Evolutionary conservation across 225 moss, liverwort and hornwort species (phyloP), one percentile per base, ranked within the genome.

Genomic region (Physcomitrium patens): DNA sequence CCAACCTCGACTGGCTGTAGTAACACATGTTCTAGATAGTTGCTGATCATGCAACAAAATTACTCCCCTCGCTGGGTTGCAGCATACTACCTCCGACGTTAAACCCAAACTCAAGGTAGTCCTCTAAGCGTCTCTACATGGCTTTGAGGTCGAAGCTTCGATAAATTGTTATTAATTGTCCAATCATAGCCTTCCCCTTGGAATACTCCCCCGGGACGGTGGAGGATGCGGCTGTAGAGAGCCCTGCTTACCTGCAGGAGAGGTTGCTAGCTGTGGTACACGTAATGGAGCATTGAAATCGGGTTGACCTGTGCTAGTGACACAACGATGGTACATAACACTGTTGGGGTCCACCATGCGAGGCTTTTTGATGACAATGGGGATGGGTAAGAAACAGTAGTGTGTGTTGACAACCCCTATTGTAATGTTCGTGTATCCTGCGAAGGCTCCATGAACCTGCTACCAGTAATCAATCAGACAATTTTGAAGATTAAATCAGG

Each of bases 401-500:
- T 97, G 97, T 55, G 94, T 97, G 9, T 97, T 97, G 4, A 97
- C 70, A 17, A 97, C 85, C 44, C 97, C 94, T 37, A 97, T 83
- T 16, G 94, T 94, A 37, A 94, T 81, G 59, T 97, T 92, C 7
- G 97, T 94, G 47, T 97, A 94, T 12, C 97, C 94, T 28, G 90
- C 94, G 85, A 97, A 97, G 28, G 97, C 97, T 86, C 87, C 97
- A 68, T 97, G 97, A 47, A 97, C 97, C 92, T 96, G 76, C 15
- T 0, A 70, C 77, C 27, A 59, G 7, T 45, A 59, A 67, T 16
- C 44, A 20, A 27, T n/a, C 3, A 60, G 11, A 16, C 7, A 13
- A 1, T 53, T 6, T 41, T 37, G 8, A 47, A n/a, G 7, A 28
- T 28, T 60, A 24, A 10, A 17, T 11, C 3, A 18, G 11, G 23